Evolutionary conservation across 371 early-diverging fungal species (phyloP), one percentile per base, ranked within the genome.

Genomic region (Apophysomyces variabilis): DNA sequence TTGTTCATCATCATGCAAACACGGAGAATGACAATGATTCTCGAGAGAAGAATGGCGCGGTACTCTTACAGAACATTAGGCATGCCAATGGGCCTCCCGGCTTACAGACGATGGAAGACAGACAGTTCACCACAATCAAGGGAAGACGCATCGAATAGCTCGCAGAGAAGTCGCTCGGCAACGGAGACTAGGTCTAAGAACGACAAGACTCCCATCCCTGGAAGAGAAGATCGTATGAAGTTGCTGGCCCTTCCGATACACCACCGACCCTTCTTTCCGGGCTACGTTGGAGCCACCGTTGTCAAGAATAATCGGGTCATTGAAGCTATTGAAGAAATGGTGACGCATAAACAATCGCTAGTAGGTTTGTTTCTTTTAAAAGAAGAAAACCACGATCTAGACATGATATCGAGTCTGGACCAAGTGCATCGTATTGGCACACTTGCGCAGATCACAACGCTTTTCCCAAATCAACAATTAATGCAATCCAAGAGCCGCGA

Each of bases 281-380:
- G 96, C 35, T 95, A 96, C 69, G 95, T 95, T 84, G 96, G 96
- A 78, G 94, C 96, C 0, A 90, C 96, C n/a, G 92, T 92, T 37
- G 92, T 97, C 66, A 94, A 95, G 74, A 93, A 96, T 68, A 93
- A 93, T 0, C 81, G 89, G 38, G 95, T 94, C 2, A 94, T 91
- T 50, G 85, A 86, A 18, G 95, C 96, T 7, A 90, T 97, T 59
- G 90, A 94, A 69, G 90, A 92, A 61, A 71, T 96, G 32, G 84
- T 95, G 76, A 89, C 93, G 66, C 88, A 90, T 36, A 90, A 93
- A 1, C 90, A 96, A 74, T 96, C 97, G 13, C 96, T 95, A 69
- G 89, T 97, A 1, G 96, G 95, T 21, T 92, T 95, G 9, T 95
- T 96, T 75, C 77, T 96, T 70, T 76, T 95, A 7, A 94, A 92